Conservation (phyloP, 345 rosid species). For the Populus deltoides region DNA sequence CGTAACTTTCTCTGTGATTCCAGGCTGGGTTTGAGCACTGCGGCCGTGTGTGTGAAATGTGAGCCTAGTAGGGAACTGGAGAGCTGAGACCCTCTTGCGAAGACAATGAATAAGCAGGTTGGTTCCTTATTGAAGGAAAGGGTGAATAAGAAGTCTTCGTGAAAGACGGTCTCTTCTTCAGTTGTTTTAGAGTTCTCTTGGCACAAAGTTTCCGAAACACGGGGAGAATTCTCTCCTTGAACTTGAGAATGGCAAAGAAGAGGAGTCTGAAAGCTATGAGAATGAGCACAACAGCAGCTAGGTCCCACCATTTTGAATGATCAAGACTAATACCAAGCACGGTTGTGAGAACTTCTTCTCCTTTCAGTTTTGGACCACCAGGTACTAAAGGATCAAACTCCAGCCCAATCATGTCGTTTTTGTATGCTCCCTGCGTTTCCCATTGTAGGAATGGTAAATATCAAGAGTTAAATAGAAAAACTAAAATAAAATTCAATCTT, state of each 20-base stretch:
- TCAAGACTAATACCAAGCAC: constrained; percentile 46
- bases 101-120: constrained; percentile 60
- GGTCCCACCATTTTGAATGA: constrained; percentile 89
- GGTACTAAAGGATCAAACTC: constrained; percentile 75
- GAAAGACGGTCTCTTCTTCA: constrained; percentile 76
- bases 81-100: constrained; percentile 48
- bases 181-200: constrained; percentile 52
- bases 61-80: constrained; percentile 35
- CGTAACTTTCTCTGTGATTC: not conserved
- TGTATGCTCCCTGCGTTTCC: constrained; percentile 62
- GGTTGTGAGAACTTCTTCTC: constrained; percentile 49
- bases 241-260: constrained; percentile 67
- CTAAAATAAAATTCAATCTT: not conserved
- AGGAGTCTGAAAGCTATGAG: constrained; percentile 60
- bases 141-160: constrained; percentile 40
- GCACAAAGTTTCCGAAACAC: constrained; percentile 45
- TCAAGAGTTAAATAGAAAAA: not conserved
- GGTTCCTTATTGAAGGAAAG: constrained; percentile 53
- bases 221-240: constrained; percentile 67
- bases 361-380: constrained; percentile 54
- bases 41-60: no score
- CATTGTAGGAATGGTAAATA: not conserved
- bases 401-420: constrained; percentile 71
- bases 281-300: constrained; percentile 46
- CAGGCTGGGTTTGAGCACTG: not conserved